Evolutionary conservation across 495 filamentous ascomycete species (phyloP), one percentile per base, ranked within the genome.

Genomic region (Xylaria sp.): DNA sequence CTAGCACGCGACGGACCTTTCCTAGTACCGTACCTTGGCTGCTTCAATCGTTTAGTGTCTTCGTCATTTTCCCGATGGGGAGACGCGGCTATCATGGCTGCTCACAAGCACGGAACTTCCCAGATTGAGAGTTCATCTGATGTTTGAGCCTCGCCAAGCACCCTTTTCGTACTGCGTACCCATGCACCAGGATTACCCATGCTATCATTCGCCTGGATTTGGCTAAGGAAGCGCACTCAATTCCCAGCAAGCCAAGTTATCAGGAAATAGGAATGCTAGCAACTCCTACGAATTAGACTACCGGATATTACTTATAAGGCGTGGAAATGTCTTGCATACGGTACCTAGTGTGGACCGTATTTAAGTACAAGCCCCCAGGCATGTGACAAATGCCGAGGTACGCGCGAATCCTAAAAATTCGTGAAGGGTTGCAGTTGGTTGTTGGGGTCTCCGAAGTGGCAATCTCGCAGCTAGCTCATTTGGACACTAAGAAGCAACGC

Each of bases 381-480:
- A 21, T n/a, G 19, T 19, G 44, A 9, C 21, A 52, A 2, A 17
- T 29, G 15, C 37, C 59, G 59, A 62, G 37, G 35, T 26, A 52
- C 17, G 43, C 17, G 43, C 29, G 52, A 35, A 1, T 33, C 19
- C 1, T 52, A 31, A 41, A 55, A 40, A 55, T 19, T 40, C 43
- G 48, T 40, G 35, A 41, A 67, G 46, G 46, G 44, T 58, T 19
- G 55, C 31, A 5, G 61, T 66, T 66, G 62, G 31, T 46, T 31
- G 40, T 35, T 50, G 41, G 61, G 44, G 43, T 50, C 19, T 33
- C 26, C 26, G 31, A 8, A 52, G 43, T 31, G 62, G 41, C 19
- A 66, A 50, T 52, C 43, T 66, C 24, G 43, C 62, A 66, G 62
- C 31, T 52, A 66, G 62, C 31, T 52, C 29, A 52, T 66, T 48